Base-by-base conservation (phyloP, 371 early-diverging fungal genomes). In the Dichotomocladium elegans region DNA sequence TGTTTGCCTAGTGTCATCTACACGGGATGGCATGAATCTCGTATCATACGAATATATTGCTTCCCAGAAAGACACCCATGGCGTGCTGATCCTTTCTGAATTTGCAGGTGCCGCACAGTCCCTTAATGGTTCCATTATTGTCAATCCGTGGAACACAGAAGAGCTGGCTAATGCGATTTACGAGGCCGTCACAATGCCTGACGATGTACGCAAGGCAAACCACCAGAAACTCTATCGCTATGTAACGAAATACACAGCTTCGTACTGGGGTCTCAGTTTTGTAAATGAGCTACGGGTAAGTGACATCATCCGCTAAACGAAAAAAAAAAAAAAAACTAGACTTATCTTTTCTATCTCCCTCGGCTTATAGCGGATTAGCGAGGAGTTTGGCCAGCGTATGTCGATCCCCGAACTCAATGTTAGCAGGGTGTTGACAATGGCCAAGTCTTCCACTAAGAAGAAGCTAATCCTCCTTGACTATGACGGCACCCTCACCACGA, bases 21-120 rank as follows among this genome's bases (percentile, higher is more conserved):
- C 99, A 2, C 87, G 99, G 33, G 99, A 99, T 72, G 99, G 99
- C 47, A 99, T 99, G 99, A 99, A 99, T 77, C 68, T 99, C 59
- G 99, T 70, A 0, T 91, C 95, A 21, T 89, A 99, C 70, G 99
- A 99, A 76, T 99, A 99, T 69, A 92, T 99, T 58, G 91, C 96
- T 11, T 93, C 92, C 58, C 99, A 99, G 69, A 85, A 91, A 61
- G 82, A 92, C 35, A 87, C 82, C 27, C 91, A 98, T 60, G 99
- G 99, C 45, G 95, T 94, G 6, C 77, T 99, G 58, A 90, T 99
- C 47, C 85, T 99, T 33, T 91, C 92, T 50, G 99, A 99, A 70
- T 98, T 98, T 88, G 98, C 99, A 15, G 99, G 99, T 29, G 98
- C 99, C 17, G 94, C 99, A 12, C 96, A 96, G 60, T 96, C 96